These are phyloP conservation scores for Ophiobolus disseminans DNA, from an alignment of 2,329 filamentous ascomycete genomes.

Conservation along the genomic window DNA sequence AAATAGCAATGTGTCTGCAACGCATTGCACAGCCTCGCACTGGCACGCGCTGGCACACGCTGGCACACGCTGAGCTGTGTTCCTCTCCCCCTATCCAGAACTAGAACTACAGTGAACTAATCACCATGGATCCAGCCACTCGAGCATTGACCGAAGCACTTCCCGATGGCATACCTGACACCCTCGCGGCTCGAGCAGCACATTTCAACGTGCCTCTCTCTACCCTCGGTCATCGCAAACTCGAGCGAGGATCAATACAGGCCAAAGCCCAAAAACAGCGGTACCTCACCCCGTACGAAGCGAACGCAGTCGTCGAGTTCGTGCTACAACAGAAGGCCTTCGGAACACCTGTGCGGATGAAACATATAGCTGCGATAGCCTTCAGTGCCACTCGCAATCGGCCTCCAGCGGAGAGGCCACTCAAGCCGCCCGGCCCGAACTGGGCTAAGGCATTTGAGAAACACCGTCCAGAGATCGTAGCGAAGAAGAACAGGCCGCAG, in stretches of 20 bases:
- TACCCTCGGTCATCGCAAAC: constrained; percentile 32
- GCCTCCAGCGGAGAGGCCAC: constrained; percentile 7
- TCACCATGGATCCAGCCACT: constrained; percentile 1
- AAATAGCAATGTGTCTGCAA: constrained; percentile 1
- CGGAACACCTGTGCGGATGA: constrained; percentile 23
- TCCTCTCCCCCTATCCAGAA: neutral
- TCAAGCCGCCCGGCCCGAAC: constrained; percentile 25
- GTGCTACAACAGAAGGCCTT: constrained; percentile 22
- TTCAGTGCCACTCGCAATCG: constrained; percentile 16
- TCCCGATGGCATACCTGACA: constrained; percentile 5
- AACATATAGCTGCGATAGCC: constrained; percentile 25
- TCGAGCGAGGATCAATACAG: constrained; percentile 16
- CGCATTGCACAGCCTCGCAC: neutral
- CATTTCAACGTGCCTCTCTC: constrained; percentile 22
- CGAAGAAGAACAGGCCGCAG: constrained; percentile 20
- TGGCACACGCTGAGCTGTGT: neutral
- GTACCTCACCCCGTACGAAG: constrained; percentile 38
- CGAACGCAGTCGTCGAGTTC: constrained; percentile 32
- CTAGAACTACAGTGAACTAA: neutral
- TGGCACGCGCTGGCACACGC: too few relatives aligned
- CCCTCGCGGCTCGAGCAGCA: constrained; percentile 5
- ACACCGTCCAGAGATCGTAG: constrained; percentile 20
- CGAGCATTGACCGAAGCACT: constrained; percentile 3
- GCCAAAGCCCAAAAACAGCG: constrained; percentile 35
- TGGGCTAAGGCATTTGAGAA: constrained; percentile 20